Conservation (phyloP, 495 filamentous ascomycete genomes). For the Chaetomium fimeti region DNA sequence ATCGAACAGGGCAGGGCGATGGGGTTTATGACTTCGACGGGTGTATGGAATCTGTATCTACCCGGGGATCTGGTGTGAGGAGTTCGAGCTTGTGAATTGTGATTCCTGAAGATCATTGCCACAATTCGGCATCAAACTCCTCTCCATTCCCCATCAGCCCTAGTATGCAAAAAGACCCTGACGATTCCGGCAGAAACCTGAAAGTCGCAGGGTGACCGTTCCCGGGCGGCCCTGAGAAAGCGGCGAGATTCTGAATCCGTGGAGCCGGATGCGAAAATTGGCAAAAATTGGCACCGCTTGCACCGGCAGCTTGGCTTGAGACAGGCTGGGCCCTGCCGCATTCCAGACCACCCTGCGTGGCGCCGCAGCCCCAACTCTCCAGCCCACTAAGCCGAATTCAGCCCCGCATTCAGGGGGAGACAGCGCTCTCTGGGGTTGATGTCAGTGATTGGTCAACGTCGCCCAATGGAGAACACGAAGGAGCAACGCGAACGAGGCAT, state of each 20-base stretch:
- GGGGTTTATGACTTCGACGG: too few species aligned
- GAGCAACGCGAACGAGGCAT: not conserved
- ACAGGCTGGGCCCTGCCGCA: not conserved
- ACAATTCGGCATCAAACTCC: not conserved
- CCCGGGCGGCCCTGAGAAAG: not conserved
- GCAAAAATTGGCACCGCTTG: not conserved
- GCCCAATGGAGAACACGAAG: not conserved
- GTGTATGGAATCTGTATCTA: too few species aligned
- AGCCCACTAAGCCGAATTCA: not conserved
- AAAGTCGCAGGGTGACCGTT: not conserved
- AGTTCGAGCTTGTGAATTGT: not conserved
- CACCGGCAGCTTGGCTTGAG: too few species aligned
- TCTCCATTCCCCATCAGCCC: not conserved
- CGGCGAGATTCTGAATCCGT: not conserved
- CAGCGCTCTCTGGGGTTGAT: not conserved
- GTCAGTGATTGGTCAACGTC: not conserved
- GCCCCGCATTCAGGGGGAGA: not conserved
- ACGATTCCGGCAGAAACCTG: too few species aligned
- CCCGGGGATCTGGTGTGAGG: too few species aligned
- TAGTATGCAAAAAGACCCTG: too few species aligned
- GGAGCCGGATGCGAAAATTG: not conserved
- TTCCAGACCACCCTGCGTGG: not conserved
- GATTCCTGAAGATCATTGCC: too few species aligned
- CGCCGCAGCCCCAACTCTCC: not conserved
- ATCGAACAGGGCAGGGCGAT: not conserved